Evolutionary conservation across 2,329 filamentous ascomycete species (phyloP), one percentile per base, ranked within the genome.

Genomic region (Trichocomaceae sp.): DNA sequence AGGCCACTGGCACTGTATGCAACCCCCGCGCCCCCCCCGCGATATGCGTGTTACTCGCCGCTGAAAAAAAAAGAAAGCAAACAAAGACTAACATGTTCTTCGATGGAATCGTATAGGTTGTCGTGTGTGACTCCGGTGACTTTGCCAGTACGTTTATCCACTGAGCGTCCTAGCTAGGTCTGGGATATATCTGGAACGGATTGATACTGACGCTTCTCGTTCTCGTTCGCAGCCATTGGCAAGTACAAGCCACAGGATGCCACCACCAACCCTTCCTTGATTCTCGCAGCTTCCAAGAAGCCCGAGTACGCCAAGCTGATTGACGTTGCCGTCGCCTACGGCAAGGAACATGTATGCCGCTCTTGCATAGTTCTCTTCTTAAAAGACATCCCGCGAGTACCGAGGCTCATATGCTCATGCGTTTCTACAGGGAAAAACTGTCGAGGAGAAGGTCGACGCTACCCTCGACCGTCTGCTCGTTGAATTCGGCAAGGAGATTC

Each of bases 201-300:
- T 37, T 46, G 42, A 23, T 50, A 57, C 22, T 26, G 31, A 50
- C 42, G 17, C 29, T 31, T 41, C n/a, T 41, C 41, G 19, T 31
- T 41, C n/a, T 33, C 41, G 19, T 47, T 75, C 64, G 74, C 78
- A 84, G 91, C 91, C 76, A 99, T 99, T 75, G 91, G 82, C 81
- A 96, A 97, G 82, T 99, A 99, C 86, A 95, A 96, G 85, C 93
- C 93, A 63, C 91, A 99, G 83, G 93, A 99, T 88, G 93, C 93
- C 71, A 99, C 93, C 75, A 99, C 93, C 80, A 99, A 99, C 85
- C 93, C 93, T 58, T 97, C 93, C 61, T 83, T 99, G 74, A 97
- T 99, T 77, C 87, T 99, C 72, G 92, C 91, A 64, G 93, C 93
- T 62, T 91, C 93, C 72, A 97, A 99, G 84, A 97, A 97, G 85